Evolutionary conservation across 2,329 filamentous ascomycete genomes (phyloP), one percentile per base, ranked within the genome.

Genomic region (Amauroascus verrucosus): DNA sequence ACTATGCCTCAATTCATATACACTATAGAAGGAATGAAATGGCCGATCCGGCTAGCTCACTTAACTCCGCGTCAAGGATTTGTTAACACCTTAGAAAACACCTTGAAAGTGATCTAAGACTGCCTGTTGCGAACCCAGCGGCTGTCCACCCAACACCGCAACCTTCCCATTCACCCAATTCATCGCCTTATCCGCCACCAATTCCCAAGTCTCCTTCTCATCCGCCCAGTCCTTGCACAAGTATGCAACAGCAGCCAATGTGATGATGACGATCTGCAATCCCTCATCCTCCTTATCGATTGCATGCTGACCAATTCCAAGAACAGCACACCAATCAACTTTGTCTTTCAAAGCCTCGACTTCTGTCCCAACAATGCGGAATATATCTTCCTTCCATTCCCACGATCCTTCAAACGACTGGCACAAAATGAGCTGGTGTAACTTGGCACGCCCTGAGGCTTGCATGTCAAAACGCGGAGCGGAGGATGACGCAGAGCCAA

Each of bases 121-220:
- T 6, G 22, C 32, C 33, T 53, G 13, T 38, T 46, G 18, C n/a
- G 48, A 51, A 6, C 16, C 24, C 38, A 38, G 24, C 3, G 30
- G 13, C 32, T 40, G 2, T 18, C 41, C 43, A 18, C 43, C 43
- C 22, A 38, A 13, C 14, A n/a, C 28, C 13, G 41, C 33, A 38
- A 53, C 13, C 18, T 20, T 32, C n/a, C 28, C 22, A 16, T 49
- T 41, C 14, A 32, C 56, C 78, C 79, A 84, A 0, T 45, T 61
- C 60, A 68, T 71, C 0, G 78, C 81, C 71, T 84, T 85, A 8
- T 77, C 75, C 14, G 76, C 79, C 37, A 85, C 67, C 71, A 86
- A 70, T 57, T 83, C 81, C 82, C 82, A 86, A 6, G 74, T 72
- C 1, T 81, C 82, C 62, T 70, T 67, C 48, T 78, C 70, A 0